Evolutionary conservation across 495 filamentous ascomycete species (phyloP), one percentile per base, ranked within the genome.

Genomic region (Penicillium cinerascens): DNA sequence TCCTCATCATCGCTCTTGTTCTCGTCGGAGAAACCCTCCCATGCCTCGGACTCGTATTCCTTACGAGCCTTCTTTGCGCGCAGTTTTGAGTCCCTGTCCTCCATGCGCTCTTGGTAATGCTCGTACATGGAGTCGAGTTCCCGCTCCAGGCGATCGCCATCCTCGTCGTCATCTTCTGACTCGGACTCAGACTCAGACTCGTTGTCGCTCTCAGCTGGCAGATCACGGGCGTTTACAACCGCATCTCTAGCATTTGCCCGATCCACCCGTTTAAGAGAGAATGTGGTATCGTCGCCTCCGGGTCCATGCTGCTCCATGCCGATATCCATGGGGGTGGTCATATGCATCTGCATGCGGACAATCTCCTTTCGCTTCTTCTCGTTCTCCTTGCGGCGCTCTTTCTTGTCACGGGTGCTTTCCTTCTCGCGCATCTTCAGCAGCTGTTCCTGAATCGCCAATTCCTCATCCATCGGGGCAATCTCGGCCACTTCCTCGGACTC

Each of bases 291-390:
- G 16, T 86, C 82, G 6, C 89, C 91, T 29, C 76, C 70, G 1
- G 87, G 85, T 11, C 88, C 88, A n/a, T 78, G 72, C 65, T 96
- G 90, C 65, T 97, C 92, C 75, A 93, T 85, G 56, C 93, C 93
- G 57, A 98, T 95, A 54, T 98, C 95, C 77, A 88, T 92, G 15
- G 93, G 92, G 1, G 90, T 87, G 15, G 85, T 89, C 95, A 98
- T 97, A 69, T 96, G 83, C 76, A 98, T 82, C 70, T 98, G 95
- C 86, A 97, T 83, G 42, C 93, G 87, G 25, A 92, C 76, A 48
- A 96, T 92, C 50, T 96, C 92, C 67, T 87, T 91, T 56, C 87
- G 84, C 71, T 91, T 96, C 63, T 83, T 84, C 67, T 96, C 92
- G 55, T 97, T 97, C 36, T 92, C 89, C 58, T 80, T 85, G 53